Evolutionary conservation across 208 protist genomes (phyloP).

Genomic region (Phytomonas francai): DNA sequence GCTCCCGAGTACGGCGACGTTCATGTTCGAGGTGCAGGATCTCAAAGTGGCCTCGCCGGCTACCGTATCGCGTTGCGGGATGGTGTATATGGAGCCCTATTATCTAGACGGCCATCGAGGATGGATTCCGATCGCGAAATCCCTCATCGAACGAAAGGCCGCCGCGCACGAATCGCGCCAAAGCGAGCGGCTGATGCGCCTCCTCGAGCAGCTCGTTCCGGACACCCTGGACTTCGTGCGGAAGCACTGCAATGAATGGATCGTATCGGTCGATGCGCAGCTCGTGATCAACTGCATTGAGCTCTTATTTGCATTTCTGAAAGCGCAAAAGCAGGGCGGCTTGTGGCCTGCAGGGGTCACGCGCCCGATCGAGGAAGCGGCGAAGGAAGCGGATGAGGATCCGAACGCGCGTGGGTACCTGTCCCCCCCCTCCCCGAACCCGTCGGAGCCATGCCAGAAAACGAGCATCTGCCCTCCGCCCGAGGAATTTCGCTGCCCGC

Average conservation of each 20-base stretch:
- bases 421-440: constrained; percentile 11
- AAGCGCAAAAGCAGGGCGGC: constrained; percentile 32
- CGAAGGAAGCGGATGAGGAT: constrained; percentile 20
- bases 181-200: constrained; percentile 58
- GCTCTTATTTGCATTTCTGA: constrained; percentile 78
- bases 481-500: constrained; percentile 60
- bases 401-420: constrained; percentile 8
- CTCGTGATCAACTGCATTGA: constrained; percentile 88
- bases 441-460: constrained; percentile 1
- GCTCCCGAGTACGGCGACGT: constrained; percentile 85
- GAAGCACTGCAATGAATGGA: constrained; percentile 82
- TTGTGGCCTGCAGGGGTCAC: constrained; percentile 48
- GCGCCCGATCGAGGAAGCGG: constrained; percentile 21
- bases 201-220: constrained; percentile 67
- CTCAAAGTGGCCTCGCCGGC: constrained; percentile 96
- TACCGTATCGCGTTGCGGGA: constrained; percentile 98
- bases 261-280: constrained; percentile 84
- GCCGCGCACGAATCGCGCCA: constrained; percentile 30
- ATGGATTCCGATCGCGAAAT: constrained; percentile 78
- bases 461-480: constrained; percentile 28
- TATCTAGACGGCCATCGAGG: constrained; percentile 86
- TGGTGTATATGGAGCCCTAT: constrained; percentile 96
- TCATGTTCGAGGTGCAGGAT: constrained; percentile 98
- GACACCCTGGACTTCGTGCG: constrained; percentile 86
- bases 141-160: constrained; percentile 48